phyloP scores from a whole-genome alignment of 768 basidiomycete genomes.

The Pleurotus tuber-regium region DNA sequence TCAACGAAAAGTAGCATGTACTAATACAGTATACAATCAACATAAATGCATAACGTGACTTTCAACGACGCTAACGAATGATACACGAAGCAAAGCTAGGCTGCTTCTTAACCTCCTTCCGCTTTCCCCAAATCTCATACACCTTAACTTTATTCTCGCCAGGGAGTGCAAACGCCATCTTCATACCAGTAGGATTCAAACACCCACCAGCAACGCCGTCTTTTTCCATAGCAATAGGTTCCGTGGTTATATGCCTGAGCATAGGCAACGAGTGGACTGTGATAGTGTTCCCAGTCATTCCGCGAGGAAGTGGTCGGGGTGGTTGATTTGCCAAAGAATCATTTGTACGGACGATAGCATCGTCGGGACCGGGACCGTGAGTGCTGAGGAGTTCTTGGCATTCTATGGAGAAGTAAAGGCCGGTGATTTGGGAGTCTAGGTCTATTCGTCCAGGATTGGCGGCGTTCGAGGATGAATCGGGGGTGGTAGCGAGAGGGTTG shows the following conservation, averaged over 20 bases:
- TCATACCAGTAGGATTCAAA: conserved; percentile 48
- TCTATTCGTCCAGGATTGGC: conserved; percentile 42
- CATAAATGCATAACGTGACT: too few relatives aligned
- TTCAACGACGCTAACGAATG: not conserved
- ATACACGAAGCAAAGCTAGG: conserved; percentile 17
- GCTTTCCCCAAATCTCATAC: conserved; percentile 55
- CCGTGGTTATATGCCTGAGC: conserved; percentile 50
- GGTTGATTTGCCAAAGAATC: conserved; percentile 9
- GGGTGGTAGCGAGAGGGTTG: conserved; percentile 15
- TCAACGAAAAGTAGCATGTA: too few relatives aligned
- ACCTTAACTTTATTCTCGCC: conserved; percentile 66
- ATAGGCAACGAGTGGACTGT: conserved; percentile 60
- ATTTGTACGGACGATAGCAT: conserved; percentile 10
- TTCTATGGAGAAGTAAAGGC: conserved; percentile 72
- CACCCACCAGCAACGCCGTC: conserved; percentile 61
- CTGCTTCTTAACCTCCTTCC: conserved; percentile 29
- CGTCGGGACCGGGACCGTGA: conserved; percentile 42
- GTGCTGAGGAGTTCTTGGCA: conserved; percentile 86
- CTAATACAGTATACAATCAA: too few relatives aligned
- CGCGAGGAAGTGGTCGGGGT: conserved; percentile 12
- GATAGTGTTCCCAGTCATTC: conserved; percentile 31
- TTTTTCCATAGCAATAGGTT: conserved; percentile 28
- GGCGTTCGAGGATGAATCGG: conserved; percentile 32
- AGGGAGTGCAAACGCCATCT: conserved; percentile 56
- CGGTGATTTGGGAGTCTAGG: conserved; percentile 59